A percentile compares a stretch with the other conserved stretches of the same genome.
Conservation (phyloP, 2,329 filamentous ascomycete species). For the Bipolaris oryzae region DNA sequence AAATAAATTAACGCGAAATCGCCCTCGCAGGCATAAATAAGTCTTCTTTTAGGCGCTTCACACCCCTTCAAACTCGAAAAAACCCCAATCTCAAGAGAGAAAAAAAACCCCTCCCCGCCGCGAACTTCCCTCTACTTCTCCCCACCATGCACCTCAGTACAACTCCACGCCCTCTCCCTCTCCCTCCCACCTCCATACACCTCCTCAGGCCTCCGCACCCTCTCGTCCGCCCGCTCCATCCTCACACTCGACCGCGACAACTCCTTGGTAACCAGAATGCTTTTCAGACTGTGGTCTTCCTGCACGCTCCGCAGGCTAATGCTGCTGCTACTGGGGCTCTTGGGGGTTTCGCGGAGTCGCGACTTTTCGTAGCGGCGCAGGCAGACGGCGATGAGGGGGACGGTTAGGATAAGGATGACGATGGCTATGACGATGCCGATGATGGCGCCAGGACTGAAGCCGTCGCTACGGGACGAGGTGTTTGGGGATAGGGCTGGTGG, state of each 20-base stretch:
- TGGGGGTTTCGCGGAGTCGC: constrained; percentile 25
- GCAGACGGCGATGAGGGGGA: constrained; percentile 28
- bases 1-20: too few species aligned
- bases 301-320: constrained; percentile 18
- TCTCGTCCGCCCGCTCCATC: constrained; percentile 19
- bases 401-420: constrained; percentile 22
- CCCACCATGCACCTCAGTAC: constrained; percentile 24
- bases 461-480: constrained; percentile 12
- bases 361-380: constrained; percentile 29
- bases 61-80: neutral
- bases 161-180: constrained; percentile 26
- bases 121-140: constrained; percentile 6
- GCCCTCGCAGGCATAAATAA: neutral
- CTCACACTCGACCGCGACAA: constrained; percentile 28
- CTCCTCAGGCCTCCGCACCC: constrained; percentile 16
- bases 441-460: constrained; percentile 27
- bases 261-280: constrained; percentile 32
- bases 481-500: constrained; percentile 14
- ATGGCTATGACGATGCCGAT: constrained; percentile 33
- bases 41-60: neutral
- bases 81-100: neutral
- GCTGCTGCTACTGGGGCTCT: constrained; percentile 9
- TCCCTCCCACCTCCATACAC: constrained; percentile 13
- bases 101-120: too few species aligned
- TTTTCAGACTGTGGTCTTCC: constrained; percentile 29